phyloP scores from a whole-genome alignment of 768 basidiomycete genomes.

The Russula sp. region DNA sequence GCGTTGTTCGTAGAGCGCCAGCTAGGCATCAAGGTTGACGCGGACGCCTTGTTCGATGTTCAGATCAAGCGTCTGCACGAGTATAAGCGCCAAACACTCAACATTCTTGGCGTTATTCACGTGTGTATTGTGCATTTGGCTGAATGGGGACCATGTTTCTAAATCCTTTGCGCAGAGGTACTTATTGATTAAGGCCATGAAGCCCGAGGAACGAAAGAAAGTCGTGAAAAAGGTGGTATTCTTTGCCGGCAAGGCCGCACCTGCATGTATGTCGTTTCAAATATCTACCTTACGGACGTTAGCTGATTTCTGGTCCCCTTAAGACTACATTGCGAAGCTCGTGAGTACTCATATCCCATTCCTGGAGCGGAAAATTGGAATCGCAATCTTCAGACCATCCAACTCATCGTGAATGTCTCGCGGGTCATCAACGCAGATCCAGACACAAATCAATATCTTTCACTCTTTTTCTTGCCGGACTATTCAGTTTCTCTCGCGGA shows the following conservation, averaged over 20 bases:
- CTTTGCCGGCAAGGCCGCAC: conserved; percentile 97
- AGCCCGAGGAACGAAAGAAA: conserved; percentile 74
- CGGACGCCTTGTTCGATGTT: conserved; percentile 84
- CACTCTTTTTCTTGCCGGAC: conserved; percentile 93
- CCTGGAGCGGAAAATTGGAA: background rate
- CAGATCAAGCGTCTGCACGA: conserved; percentile 94
- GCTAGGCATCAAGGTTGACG: conserved; percentile 68
- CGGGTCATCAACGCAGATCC: conserved; percentile 78
- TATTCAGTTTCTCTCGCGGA: conserved; percentile 86
- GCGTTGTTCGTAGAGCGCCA: conserved; percentile 71
- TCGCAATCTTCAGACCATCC: conserved; percentile 61
- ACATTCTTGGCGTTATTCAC: conserved; percentile 87
- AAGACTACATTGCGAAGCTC: conserved; percentile 90
- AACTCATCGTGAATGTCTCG: conserved; percentile 89
- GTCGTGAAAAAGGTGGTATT: conserved; percentile 86
- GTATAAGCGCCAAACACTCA: conserved; percentile 94
- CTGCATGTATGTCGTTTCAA: conserved; percentile 60
- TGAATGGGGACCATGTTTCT: background rate
- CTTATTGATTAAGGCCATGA: conserved; percentile 74
- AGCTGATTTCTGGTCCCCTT: conserved; percentile 20
- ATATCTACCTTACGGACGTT: background rate
- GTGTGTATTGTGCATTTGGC: conserved; percentile 43
- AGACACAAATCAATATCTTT: conserved; percentile 82
- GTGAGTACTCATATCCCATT: conserved; percentile 38
- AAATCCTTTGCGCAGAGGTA: conserved; percentile 57